Evolutionary conservation across 805 yeast species (phyloP).

Genomic region (Candida silvicultrix): DNA sequence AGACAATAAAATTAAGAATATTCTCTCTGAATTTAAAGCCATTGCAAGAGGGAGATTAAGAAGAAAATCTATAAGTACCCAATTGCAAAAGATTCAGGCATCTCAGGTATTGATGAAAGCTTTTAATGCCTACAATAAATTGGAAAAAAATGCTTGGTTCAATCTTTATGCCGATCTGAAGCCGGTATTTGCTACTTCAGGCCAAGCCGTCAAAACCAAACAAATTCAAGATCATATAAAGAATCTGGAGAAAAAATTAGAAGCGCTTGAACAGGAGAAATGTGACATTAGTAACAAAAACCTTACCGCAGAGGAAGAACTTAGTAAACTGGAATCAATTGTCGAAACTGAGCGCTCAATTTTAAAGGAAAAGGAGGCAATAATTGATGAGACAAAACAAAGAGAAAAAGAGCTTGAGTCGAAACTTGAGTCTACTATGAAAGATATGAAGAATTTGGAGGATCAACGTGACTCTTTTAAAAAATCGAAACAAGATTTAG

Average conservation of each 20-base stretch:
- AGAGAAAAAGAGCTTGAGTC: slow-evolving; percentile 30
- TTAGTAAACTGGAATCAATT: slow-evolving; percentile 24
- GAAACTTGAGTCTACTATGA: slow-evolving; percentile 18
- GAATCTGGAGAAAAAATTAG: slow-evolving; percentile 39
- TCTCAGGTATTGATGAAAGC: slow-evolving; percentile 62
- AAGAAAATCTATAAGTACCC: slow-evolving; percentile 40
- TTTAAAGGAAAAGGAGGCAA: slow-evolving; percentile 40
- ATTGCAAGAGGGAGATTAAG: slow-evolving; percentile 55
- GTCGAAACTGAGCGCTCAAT: slow-evolving; percentile 34
- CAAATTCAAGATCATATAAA: slow-evolving; percentile 52
- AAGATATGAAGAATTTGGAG: slow-evolving; percentile 18
- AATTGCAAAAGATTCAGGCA: slow-evolving; percentile 61
- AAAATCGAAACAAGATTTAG: slow-evolving; percentile 23
- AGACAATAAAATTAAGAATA: slow-evolving; percentile 51
- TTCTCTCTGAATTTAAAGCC: slow-evolving; percentile 60
- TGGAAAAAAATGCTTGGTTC: slow-evolving; percentile 71
- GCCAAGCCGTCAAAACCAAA: slow-evolving; percentile 51
- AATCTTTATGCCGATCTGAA: slow-evolving; percentile 61
- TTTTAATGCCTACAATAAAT: slow-evolving; percentile 42
- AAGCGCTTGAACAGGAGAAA: slow-evolving; percentile 28
- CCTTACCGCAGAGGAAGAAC: slow-evolving; percentile 21
- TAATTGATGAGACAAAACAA: slow-evolving; percentile 35
- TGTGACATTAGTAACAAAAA: slow-evolving; percentile 22
- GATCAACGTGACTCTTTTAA: slow-evolving; percentile 20
- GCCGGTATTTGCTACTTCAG: slow-evolving; percentile 65